Conservation (phyloP, 352 stramenopile genomes). For the Plasmopara viticola region DNA sequence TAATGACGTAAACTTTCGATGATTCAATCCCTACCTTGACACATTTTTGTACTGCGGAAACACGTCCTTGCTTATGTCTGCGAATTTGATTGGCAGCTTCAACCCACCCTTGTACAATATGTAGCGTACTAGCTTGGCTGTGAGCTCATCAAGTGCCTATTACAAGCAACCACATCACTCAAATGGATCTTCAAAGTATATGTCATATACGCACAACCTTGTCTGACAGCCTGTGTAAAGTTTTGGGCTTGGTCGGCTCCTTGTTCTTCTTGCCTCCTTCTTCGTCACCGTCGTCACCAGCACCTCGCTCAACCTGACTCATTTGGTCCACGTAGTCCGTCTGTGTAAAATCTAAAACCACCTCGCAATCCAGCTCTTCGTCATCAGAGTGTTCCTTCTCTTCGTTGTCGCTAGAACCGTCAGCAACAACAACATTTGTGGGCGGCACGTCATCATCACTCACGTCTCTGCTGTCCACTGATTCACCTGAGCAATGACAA, state of each 20-base stretch:
- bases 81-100: constrained; percentile 74
- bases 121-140: constrained; percentile 69
- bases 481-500: constrained; percentile 14
- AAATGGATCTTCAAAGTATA: background rate
- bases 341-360: constrained; percentile 68
- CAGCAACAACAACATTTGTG: constrained; percentile 24
- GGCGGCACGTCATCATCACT: constrained; percentile 28
- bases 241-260: constrained; percentile 27
- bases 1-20: background rate
- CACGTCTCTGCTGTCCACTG: constrained; percentile 23
- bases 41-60: constrained; percentile 77
- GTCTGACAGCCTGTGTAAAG: constrained; percentile 40
- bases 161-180: constrained; percentile 3
- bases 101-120: constrained; percentile 79
- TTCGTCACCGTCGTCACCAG: constrained; percentile 32
- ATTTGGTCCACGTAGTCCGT: constrained; percentile 60
- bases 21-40: constrained; percentile 30
- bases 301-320: constrained; percentile 28
- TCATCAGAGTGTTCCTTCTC: constrained; percentile 31
- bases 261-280: constrained; percentile 28
- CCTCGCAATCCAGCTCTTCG: constrained; percentile 26
- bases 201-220: constrained; percentile 27
- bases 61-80: constrained; percentile 80
- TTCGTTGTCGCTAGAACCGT: constrained; percentile 17
- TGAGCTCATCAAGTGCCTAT: constrained; percentile 66